Percentiles rank a stretch among this genome's conserved stretches.
Evolutionary conservation across 768 basidiomycete species (phyloP).

Genomic region (Exidia glandulosa): DNA sequence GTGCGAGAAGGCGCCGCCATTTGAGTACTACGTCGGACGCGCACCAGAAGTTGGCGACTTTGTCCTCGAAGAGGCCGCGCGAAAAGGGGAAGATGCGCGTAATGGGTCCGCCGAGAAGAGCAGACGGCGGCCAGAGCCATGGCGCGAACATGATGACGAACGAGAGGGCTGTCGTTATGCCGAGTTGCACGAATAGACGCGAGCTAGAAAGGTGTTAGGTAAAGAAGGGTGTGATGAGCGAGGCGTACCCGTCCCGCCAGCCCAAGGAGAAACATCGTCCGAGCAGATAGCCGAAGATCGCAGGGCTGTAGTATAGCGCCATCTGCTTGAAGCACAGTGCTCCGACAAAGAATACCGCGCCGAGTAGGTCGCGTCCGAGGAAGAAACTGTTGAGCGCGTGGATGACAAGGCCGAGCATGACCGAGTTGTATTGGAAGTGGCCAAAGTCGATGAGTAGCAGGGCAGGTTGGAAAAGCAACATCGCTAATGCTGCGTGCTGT

Average conservation of each 20-base stretch:
- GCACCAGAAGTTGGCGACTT: constrained; percentile 97
- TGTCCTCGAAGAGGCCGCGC: constrained; percentile 88
- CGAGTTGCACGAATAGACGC: constrained; percentile 57
- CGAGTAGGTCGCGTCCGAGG: constrained; percentile 57
- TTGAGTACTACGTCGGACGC: constrained; percentile 82
- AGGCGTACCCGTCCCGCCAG: constrained; percentile 47
- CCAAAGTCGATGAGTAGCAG: constrained; percentile 81
- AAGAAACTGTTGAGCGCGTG: constrained; percentile 63
- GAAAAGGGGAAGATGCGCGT: constrained; percentile 83
- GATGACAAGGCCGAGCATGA: constrained; percentile 66
- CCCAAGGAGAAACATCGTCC: constrained; percentile 85
- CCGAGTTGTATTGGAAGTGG: constrained; percentile 91
- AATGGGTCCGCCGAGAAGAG: constrained; percentile 38
- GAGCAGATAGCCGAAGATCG: constrained; percentile 79
- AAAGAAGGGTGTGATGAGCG: no score
- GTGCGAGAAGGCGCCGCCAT: constrained; percentile 50
- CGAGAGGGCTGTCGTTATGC: constrained; percentile 45
- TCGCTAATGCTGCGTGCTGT: constrained; percentile 57
- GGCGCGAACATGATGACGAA: constrained; percentile 75
- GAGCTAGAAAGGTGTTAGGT: constrained; percentile 8
- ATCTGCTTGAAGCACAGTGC: constrained; percentile 93
- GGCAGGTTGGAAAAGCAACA: constrained; percentile 72
- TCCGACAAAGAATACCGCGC: constrained; percentile 67
- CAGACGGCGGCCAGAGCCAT: constrained; percentile 48
- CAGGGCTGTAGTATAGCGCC: constrained; percentile 89